Evolutionary conservation across 192 early-diverging fungal genomes (phyloP), one percentile per base, ranked within the genome.

Genomic region (Coemansia sp.): DNA sequence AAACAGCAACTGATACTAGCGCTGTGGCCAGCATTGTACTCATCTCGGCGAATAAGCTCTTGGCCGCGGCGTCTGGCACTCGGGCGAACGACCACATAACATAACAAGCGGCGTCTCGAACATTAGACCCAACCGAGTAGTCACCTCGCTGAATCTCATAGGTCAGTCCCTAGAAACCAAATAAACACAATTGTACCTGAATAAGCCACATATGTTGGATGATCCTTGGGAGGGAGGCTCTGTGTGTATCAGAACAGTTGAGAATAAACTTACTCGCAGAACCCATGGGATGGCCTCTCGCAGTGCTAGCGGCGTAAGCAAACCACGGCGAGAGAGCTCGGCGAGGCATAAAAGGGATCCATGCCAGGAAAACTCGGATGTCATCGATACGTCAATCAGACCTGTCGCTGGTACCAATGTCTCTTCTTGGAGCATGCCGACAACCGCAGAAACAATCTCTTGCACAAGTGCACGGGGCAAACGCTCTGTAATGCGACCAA

Each of bases 31-130:
- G 71, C 24, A 87, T 73, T 5, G 76, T 34, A 15, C 91, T 87
- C 83, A 90, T 87, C 5, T 88, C 85, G 29, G 77, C 80, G 52
- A 98, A 69, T 15, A 95, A 82, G 0, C 24, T 33, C 20, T 68
- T 57, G 67, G 66, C 69, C 13, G 87, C 79, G 2, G 90, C 87
- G 22, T 91, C 90, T 71, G 97, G 94, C 0, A 95, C 93, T 33
- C 97, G 87, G 27, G 96, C 96, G 79, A 99, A 95, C 29, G 96
- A 95, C 97, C 97, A 99, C 76, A 93, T 92, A 12, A 97, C 95
- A 82, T 99, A 99, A 69, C 96, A 96, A 36, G 94, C 94, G 0
- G 97, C 94, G 75, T 99, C 97, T 34, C 97, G 90, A 0, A 99
- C 96, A 77, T 96, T 92, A 12, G 94, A 84, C 3, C 97, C 97